Evolutionary conservation across 2,329 filamentous ascomycete species (phyloP), one percentile per base, ranked within the genome.

Genomic region (Ascochyta viciae-villosae): DNA sequence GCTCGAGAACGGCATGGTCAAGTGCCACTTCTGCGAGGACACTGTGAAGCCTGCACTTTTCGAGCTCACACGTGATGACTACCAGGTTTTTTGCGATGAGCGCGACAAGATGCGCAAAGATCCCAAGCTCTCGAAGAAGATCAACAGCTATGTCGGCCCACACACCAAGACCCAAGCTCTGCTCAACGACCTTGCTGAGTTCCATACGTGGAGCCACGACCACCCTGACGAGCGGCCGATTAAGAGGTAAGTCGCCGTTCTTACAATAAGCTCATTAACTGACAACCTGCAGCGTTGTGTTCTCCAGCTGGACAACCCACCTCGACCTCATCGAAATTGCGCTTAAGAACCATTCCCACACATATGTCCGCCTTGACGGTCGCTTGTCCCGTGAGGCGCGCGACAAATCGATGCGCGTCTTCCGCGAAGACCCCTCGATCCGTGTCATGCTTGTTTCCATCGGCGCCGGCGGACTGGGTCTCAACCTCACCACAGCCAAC

Each of bases 241-340:
- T 77, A 98, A 96, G 74, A 95, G 72, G 74, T 74, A 69, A 54
- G 61, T 60, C 38, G 19, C 19, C 19, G 19, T 19, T 19, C 19
- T 19, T 19, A 19, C 3, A 19, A 19, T 19, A 3, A 19, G 19
- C 19, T 19, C 19, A 19, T 19, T 26, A 5, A 19, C 34, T 34
- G 31, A 41, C 38, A 45, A 33, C 27, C 19, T 8, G 57, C 58
- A 79, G 91, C 24, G 92, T 99, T 13, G 87, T 99, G 6, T 98
- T 98, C 76, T 96, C 92, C 0, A 89, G 88, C n/a, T 98, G 95
- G 93, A 98, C 95, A 0, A 89, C 90, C 0, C 93, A 98, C 72
- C 85, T 99, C 15, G 93, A 98, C 73, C 85, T 99, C 19, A 96
- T 99, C 64, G 87, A 95, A 71, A 82, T 91, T 45, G 94, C 93